Base-by-base conservation (phyloP, 805 yeast species). In the Ogataea kodamae region DNA sequence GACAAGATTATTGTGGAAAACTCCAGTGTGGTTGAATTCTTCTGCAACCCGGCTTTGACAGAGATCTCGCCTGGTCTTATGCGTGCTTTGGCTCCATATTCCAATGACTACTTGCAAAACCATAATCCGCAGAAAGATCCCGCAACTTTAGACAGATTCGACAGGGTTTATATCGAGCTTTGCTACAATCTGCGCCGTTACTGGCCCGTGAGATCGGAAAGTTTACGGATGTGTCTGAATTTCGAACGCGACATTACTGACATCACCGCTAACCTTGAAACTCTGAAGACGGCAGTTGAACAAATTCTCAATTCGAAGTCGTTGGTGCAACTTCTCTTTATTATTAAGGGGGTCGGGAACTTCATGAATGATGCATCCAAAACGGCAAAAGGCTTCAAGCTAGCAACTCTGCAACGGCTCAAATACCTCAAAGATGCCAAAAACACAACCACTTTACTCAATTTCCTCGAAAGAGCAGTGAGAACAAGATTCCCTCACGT, bases 341-440 rank as follows among this genome's bases (percentile, higher is more conserved):
- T 83, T 25, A 79, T 83, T 40, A 72, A 80, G 45, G 77, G 78
- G 9, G 74, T 83, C 37, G 94, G 92, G 42, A 83, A 83, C 48
- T 81, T 74, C 47, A 83, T 83, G 92, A 83, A 83, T 53, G 87
- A 80, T 48, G 58, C 68, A 5, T 66, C 80, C 4, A 82, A 78
- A 48, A 71, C 72, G 42, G 88, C 85, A 0, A 66, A 67, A 20
- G 94, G 94, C 13, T 81, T 83, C 57, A 79, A 73, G 48, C 62
- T 83, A 38, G 70, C 78, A 26, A 79, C 90, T 0, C 65, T 83
- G 39, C 84, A 74, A 46, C 68, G 87, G 52, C 65, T 83, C 42
- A 74, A 77, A 21, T 82, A 81, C 54, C 74, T 83, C 64, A 83
- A 83, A 61, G 82, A 79, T 52, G 75, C 69, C 29, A 76, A 76